These are phyloP conservation scores for Fraxinus xanthoxyloides DNA, from an alignment of 305 asterid genomes.

Conservation along the genomic window DNA sequence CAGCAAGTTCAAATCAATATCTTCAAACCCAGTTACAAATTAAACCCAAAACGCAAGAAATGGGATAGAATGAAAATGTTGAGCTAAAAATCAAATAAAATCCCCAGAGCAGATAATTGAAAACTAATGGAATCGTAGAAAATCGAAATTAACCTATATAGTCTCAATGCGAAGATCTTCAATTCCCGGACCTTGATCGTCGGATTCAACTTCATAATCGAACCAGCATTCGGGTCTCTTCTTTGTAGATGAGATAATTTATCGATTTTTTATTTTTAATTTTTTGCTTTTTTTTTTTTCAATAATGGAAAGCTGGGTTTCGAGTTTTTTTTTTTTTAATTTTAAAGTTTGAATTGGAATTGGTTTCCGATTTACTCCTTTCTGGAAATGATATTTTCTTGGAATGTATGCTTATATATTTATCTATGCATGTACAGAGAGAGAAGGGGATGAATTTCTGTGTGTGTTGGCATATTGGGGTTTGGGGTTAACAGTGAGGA, in stretches of 20 bases:
- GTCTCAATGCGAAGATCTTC: slow-evolving; percentile 57
- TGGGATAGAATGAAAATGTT: background rate
- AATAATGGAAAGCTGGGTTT: background rate
- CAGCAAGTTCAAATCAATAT: background rate
- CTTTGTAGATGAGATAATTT: slow-evolving; percentile 3
- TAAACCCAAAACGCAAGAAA: slow-evolving; percentile 14
- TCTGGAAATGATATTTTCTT: slow-evolving; percentile 1
- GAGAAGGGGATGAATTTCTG: background rate
- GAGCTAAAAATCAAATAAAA: slow-evolving; percentile 1
- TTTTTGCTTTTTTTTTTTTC: background rate
- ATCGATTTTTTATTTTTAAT: background rate
- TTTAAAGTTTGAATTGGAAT: background rate
- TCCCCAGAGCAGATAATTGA: slow-evolving; percentile 3
- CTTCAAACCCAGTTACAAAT: background rate
- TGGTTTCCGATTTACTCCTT: background rate
- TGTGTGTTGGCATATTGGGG: background rate
- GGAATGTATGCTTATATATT: slow-evolving; percentile 1
- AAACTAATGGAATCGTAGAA: slow-evolving; percentile 4
- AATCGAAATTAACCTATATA: slow-evolving; percentile 27
- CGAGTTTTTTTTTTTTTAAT: background rate
- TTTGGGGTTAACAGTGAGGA: background rate
- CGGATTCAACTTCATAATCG: slow-evolving; percentile 20
- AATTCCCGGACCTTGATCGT: slow-evolving; percentile 41
- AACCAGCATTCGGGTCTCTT: background rate
- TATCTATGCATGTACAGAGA: background rate